phyloP scores from a whole-genome alignment of 1,284 basidiomycete species.

The Chondrostereum purpureum region DNA sequence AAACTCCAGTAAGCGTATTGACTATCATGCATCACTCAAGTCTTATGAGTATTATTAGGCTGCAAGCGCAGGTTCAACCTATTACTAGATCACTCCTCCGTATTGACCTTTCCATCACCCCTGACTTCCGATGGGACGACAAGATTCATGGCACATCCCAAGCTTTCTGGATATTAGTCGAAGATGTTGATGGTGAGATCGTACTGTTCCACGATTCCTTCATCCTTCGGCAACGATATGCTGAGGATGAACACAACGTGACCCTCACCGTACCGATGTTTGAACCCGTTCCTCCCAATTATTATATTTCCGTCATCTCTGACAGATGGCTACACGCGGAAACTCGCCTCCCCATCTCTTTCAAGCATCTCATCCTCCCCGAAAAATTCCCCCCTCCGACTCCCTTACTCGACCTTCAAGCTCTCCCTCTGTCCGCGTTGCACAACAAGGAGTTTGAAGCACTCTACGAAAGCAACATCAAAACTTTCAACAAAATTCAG shows the following conservation, averaged over 20 bases:
- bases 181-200: slow-evolving; percentile 96
- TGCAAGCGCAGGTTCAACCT: slow-evolving; percentile 92
- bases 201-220: slow-evolving; percentile 94
- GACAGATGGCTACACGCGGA: slow-evolving; percentile 96
- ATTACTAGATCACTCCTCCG: slow-evolving; percentile 86
- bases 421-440: slow-evolving; percentile 83
- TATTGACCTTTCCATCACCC: slow-evolving; percentile 86
- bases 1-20: slow-evolving; percentile 68
- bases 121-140: slow-evolving; percentile 97
- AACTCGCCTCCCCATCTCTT: slow-evolving; percentile 91
- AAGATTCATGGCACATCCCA: slow-evolving; percentile 87
- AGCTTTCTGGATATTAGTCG: slow-evolving; percentile 89
- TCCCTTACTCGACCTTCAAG: slow-evolving; percentile 88
- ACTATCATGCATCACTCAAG: background rate
- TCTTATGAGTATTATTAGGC: slow-evolving; percentile 29
- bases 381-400: slow-evolving; percentile 96
- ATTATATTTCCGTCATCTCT: slow-evolving; percentile 92
- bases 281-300: slow-evolving; percentile 95
- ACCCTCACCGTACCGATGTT: slow-evolving; percentile 95
- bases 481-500: slow-evolving; percentile 96
- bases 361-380: slow-evolving; percentile 96
- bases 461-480: slow-evolving; percentile 74
- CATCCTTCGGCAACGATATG: slow-evolving; percentile 86
- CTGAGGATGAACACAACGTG: slow-evolving; percentile 89
- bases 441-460: slow-evolving; percentile 89